phyloP scores from a whole-genome alignment of 2,329 filamentous ascomycete species.

The Pseudogymnoascus sp. region DNA sequence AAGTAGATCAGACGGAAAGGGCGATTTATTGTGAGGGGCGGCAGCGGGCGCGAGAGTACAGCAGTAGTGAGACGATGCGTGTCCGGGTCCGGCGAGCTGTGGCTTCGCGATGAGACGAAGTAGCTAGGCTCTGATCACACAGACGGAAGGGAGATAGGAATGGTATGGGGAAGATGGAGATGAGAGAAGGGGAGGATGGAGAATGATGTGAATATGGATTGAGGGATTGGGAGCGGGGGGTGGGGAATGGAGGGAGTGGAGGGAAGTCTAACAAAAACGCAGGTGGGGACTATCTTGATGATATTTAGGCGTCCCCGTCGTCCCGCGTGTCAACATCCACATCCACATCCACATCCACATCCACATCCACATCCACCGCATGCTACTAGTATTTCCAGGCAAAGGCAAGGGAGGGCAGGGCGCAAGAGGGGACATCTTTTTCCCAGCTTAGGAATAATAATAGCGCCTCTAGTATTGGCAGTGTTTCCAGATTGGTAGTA shows the following conservation, averaged over 20 bases:
- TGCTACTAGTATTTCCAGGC: too few relatives aligned
- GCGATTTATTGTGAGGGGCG: neutral
- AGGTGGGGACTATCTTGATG: slow-evolving; percentile 5
- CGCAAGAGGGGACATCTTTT: neutral
- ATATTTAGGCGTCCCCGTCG: slow-evolving; percentile 5
- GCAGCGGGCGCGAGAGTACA: neutral
- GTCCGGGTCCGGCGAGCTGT: neutral
- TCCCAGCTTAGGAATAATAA: neutral
- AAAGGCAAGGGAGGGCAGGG: neutral
- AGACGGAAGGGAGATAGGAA: neutral
- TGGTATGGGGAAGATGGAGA: neutral
- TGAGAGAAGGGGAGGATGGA: neutral
- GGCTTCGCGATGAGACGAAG: neutral
- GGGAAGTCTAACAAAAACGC: neutral
- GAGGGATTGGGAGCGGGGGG: neutral
- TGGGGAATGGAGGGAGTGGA: neutral
- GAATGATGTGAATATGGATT: neutral
- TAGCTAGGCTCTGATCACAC: neutral
- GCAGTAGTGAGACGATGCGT: neutral
- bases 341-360: neutral
- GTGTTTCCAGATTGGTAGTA: neutral
- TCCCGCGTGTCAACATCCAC: slow-evolving; percentile 3
- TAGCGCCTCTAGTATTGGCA: slow-evolving; percentile 1
- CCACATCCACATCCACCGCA: neutral
- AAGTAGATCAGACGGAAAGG: slow-evolving; percentile 1